Evolutionary conservation across 2,329 filamentous ascomycete genomes (phyloP), one percentile per base, ranked within the genome.

Genomic region (Coleophoma cylindrospora): DNA sequence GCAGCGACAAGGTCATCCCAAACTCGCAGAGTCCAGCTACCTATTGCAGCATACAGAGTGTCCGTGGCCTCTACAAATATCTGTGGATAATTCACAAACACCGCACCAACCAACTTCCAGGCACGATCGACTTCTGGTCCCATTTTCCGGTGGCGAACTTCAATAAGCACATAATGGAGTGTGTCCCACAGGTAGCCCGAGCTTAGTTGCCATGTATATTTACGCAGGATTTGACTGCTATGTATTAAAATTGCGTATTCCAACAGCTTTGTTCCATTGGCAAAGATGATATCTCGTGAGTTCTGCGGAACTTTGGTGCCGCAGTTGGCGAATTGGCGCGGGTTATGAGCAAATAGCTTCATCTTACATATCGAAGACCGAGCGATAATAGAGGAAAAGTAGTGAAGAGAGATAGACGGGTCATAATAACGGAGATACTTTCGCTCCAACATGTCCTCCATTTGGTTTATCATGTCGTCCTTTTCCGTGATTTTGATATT

Each of bases 401-500:
- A 21, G 50, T 62, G 58, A 34, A 57, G 48, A 33, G 59, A 46
- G n/a, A 53, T 51, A 5, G 65, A 64, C 11, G 58, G 54, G 50
- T 72, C 69, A 50, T 65, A 71, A 44, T 70, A 64, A 2, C 53
- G 57, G 14, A 71, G 47, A 44, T 66, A 70, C 13, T 63, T 67
- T n/a, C 57, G 55, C 44, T 73, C 65, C 43, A 71, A 60, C 3
- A 54, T 43, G 7, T 58, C 56, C 43, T 70, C 66, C 3, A 72
- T 50, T 48, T 70, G 61, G 54, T 66, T 59, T 32, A 71, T 65
- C 8, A 58, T 32, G 10, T 40, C 53, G 27, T 66, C 60, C 34
- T 47, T 51, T 32, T 51, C 40, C 44, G 52, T 36, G 34, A 57
- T 21, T 7, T 50, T 40, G 27, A 55, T 41, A 40, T 36, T 47